Evolutionary conservation across 495 filamentous ascomycete species (phyloP).

Genomic region (Hyaloscypha hepaticicola): DNA sequence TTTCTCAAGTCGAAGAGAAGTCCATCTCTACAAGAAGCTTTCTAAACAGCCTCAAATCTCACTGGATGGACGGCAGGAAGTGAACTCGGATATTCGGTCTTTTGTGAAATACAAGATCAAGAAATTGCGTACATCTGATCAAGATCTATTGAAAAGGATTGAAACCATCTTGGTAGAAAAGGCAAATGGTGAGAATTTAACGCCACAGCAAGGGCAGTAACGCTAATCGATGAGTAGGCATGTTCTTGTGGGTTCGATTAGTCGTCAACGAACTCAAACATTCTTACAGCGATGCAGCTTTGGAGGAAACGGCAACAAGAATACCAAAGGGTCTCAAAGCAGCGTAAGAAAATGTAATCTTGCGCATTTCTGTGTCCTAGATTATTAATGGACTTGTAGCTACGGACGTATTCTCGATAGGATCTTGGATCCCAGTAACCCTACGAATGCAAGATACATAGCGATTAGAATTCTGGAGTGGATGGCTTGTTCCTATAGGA

Average conservation of each 20-base stretch:
- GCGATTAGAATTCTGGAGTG: slow-evolving; percentile 17
- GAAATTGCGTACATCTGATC: not conserved
- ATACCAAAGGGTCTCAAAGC: slow-evolving; percentile 11
- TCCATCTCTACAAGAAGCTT: not conserved
- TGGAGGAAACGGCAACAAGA: slow-evolving; percentile 1
- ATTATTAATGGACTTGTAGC: not conserved
- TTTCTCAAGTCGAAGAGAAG: slow-evolving; percentile 7
- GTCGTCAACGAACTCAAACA: slow-evolving; percentile 2
- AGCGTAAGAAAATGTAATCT: not conserved
- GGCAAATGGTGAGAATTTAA: not conserved
- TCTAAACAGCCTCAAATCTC: not conserved
- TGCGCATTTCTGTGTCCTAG: not conserved
- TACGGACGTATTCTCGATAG: slow-evolving; percentile 15
- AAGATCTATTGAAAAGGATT: not conserved
- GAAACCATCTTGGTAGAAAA: not conserved
- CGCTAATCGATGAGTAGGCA: not conserved
- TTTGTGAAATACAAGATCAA: not conserved
- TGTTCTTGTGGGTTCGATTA: slow-evolving; percentile 20
- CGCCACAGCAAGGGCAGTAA: not conserved
- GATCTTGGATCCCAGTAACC: not conserved
- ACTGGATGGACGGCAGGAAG: not conserved
- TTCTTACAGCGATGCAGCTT: slow-evolving; percentile 1
- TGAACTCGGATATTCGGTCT: not conserved
- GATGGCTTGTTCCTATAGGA: slow-evolving; percentile 20
- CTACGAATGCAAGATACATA: not conserved